Evolutionary conservation across 1,284 basidiomycete genomes (phyloP), one percentile per base, ranked within the genome.

Genomic region (Moesziomyces parantarcticus): DNA sequence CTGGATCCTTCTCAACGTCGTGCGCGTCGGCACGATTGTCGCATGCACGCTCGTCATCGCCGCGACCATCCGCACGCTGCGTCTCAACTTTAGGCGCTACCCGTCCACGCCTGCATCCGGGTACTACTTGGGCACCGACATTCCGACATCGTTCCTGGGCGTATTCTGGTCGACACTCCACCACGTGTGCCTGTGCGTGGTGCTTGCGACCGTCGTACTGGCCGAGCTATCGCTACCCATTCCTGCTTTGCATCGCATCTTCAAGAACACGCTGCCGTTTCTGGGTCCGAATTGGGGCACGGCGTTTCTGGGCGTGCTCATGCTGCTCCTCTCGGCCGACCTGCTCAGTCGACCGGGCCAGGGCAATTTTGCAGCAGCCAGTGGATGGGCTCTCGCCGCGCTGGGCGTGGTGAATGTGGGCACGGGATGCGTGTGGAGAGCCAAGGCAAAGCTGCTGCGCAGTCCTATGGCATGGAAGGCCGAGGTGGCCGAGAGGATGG

Each of bases 101-200:
- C 53, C 32, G 21, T 26, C 50, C 14, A 18, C 29, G 1, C 18
- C 57, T 7, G 6, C 26, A 11, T 45, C 42, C 11, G 20, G 56
- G 0, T 79, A 70, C 63, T 53, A 57, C 25, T 54, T 68, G 18
- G 52, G 50, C 9, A 78, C 73, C 36, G 78, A 79, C 54, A 69
- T 78, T 40, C 78, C 77, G 1, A 64, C 56, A n/a, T 44, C 63
- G 3, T 64, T 72, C 32, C 65, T 77, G 52, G 78, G 78, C 20
- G 56, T 77, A 0, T 77, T 79, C 49, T 79, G 78, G 78, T 57
- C 62, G 1, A 70, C 75, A 36, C 61, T 79, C 0, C 70, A 79
- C 52, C 66, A 75, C 36, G 20, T 61, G 13, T 69, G 54, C n/a
- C 29, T 58, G 11, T 13, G 56, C 16, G 36, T 69, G 9, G 32